These are phyloP conservation scores for Teunomyces atbi DNA, from an alignment of 805 yeast genomes.

Conservation along the genomic window DNA sequence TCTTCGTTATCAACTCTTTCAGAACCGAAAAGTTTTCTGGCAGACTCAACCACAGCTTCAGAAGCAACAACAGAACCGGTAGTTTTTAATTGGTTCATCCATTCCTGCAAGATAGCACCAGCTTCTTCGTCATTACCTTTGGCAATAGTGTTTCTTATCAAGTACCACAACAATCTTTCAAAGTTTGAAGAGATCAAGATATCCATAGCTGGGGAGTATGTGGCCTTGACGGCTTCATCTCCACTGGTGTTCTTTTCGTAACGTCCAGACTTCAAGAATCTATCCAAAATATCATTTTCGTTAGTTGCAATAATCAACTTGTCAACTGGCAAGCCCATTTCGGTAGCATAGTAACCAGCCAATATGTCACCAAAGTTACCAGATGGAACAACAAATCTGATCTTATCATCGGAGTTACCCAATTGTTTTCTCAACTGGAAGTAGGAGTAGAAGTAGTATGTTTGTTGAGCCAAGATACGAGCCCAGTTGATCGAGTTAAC, in stretches of 20 bases:
- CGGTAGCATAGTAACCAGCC: conserved; percentile 92
- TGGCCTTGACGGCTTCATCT: conserved; percentile 62
- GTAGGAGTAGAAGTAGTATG: conserved; percentile 92
- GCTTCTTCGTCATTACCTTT: conserved; percentile 56
- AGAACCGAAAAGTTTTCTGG: conserved; percentile 69
- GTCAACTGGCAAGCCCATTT: conserved; percentile 92
- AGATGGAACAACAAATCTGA: conserved; percentile 91
- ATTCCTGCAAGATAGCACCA: conserved; percentile 64
- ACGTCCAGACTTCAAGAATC: conserved; percentile 83
- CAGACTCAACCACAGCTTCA: conserved; percentile 58
- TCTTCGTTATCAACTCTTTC: conserved; percentile 76
- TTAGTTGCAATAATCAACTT: conserved; percentile 91
- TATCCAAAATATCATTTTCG: conserved; percentile 89
- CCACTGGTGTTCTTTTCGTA: conserved; percentile 65
- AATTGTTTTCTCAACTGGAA: conserved; percentile 58
- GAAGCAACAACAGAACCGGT: conserved; percentile 77
- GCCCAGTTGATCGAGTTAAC: conserved; percentile 99
- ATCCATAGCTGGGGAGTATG: conserved; percentile 98
- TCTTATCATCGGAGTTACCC: conserved; percentile 37
- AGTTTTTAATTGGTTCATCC: conserved; percentile 78
- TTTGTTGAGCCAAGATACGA: conserved; percentile 94
- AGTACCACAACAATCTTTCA: conserved; percentile 94
- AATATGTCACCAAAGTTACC: conserved; percentile 98
- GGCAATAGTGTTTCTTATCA: conserved; percentile 71
- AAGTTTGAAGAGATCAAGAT: conserved; percentile 92